Percentiles rank a stretch among this genome's conserved stretches.
phyloP scores from a whole-genome alignment of 2,329 filamentous ascomycete species.

The Emmonsiellopsis sp. region DNA sequence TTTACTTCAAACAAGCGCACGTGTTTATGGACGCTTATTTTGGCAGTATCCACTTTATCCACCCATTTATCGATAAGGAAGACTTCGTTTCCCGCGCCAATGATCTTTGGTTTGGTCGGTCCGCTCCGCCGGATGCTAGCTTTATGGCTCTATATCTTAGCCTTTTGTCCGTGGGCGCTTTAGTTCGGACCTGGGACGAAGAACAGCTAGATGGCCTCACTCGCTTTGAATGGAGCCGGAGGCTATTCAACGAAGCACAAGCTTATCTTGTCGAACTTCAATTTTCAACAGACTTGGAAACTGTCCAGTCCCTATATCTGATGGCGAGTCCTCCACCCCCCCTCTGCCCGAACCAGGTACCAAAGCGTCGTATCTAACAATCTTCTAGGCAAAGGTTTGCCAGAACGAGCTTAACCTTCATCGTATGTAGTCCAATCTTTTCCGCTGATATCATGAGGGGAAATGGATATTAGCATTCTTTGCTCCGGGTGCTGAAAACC shows the following conservation, averaged over 20 bases:
- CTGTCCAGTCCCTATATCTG: constrained; percentile 41
- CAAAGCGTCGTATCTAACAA: background rate
- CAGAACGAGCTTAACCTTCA: constrained; percentile 44
- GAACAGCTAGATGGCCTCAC: constrained; percentile 34
- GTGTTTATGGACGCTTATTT: constrained; percentile 42
- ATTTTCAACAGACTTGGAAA: constrained; percentile 40
- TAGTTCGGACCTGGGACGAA: constrained; percentile 38
- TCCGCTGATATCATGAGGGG: background rate
- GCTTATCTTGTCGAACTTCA: constrained; percentile 30
- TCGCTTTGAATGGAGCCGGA: constrained; percentile 40
- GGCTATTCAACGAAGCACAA: constrained; percentile 37
- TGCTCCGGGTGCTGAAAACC: too few relatives aligned
- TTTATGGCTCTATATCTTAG: constrained; percentile 42
- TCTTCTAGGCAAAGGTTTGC: constrained; percentile 37
- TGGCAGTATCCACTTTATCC: constrained; percentile 40
- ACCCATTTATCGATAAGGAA: constrained; percentile 41
- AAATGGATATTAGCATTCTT: background rate
- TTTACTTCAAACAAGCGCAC: constrained; percentile 37
- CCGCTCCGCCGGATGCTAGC: constrained; percentile 25
- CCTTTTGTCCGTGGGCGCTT: constrained; percentile 38
- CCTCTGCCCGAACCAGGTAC: background rate
- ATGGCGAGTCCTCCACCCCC: constrained; percentile 24
- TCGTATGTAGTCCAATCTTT: constrained; percentile 20
- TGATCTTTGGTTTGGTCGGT: constrained; percentile 32
- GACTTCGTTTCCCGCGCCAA: constrained; percentile 37